Conservation (phyloP, 2,329 filamentous ascomycete genomes). For the Fusarium sp. region DNA sequence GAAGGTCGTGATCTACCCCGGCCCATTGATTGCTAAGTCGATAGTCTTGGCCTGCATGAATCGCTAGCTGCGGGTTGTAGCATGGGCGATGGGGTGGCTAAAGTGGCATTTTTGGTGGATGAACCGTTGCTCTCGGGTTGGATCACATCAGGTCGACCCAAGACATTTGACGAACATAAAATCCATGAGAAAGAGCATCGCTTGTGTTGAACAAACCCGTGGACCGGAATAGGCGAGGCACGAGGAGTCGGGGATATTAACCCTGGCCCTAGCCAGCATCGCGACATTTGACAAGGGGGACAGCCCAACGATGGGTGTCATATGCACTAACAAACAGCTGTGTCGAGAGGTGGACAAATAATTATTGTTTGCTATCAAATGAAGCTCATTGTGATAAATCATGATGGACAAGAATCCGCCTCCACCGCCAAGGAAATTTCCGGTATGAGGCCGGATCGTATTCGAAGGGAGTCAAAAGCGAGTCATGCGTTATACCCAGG, state of each 20-base stretch:
- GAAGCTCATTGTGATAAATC: conserved; percentile 16
- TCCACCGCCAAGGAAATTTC: conserved; percentile 36
- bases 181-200: not conserved
- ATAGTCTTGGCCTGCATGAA: conserved; percentile 37
- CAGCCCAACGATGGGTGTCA: not conserved
- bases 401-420: conserved; percentile 18
- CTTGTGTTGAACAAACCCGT: not conserved
- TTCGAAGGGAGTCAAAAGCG: conserved; percentile 13
- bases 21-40: conserved; percentile 17
- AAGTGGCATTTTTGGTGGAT: conserved; percentile 13
- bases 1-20: conserved; percentile 4
- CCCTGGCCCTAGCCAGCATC: conserved; percentile 14
- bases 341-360: not conserved
- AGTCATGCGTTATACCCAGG: conserved; percentile 37
- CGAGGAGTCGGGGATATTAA: conserved; percentile 24
- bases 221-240: conserved; percentile 8
- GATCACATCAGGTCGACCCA: conserved; percentile 26
- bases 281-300: conserved; percentile 21
- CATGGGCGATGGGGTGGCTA: conserved; percentile 24
- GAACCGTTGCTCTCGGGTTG: conserved; percentile 13
- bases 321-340: not conserved
- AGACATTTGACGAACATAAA: conserved; percentile 3
- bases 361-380: conserved; percentile 5
- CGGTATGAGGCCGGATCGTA: conserved; percentile 11
- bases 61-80: conserved; percentile 30